Evolutionary conservation across 2,329 filamentous ascomycete genomes (phyloP), one percentile per base, ranked within the genome.

Genomic region (Gliomastix tumulicola): DNA sequence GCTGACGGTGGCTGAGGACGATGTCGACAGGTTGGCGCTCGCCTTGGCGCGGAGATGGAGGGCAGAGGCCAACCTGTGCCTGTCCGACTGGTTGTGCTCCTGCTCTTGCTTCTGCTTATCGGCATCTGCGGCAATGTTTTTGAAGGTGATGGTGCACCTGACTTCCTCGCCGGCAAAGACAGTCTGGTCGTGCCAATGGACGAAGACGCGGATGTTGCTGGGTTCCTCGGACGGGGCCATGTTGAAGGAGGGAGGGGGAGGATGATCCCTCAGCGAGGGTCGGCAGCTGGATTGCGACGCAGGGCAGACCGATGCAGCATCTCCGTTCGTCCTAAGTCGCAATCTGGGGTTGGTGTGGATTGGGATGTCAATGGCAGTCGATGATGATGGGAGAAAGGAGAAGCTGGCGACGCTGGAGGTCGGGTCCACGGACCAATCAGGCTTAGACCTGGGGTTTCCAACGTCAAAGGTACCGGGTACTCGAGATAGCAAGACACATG

Each of bases 151-250:
- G 48, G 82, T 88, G 64, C 92, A 97, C 65, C 89, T 86, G 54
- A 97, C 77, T 55, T 95, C 84, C 69, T 98, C 92, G 62, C 92
- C 92, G 39, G 92, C 87, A 65, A 97, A 98, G 51, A 98, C 87
- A 43, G 86, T 89, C 60, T 90, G 82, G 56, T 94, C 86, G 59
- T 88, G 84, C 85, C 90, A 98, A 66, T 83, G 82, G 60, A 98
- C 87, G 60, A 90, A 95, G 62, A 96, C 90, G 60, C 89, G 85
- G 58, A 98, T 88, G 68, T 94, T 90, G 63, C 66, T 68, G 43
- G 58, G 50, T 46, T 52, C 56, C 51, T 72, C 67, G 48, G 67
- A 19, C 27, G 41, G 59, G 48, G 68, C 58, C 71, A 75, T 76
- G n/a, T n/a, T n/a, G n/a, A n/a, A n/a, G n/a, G n/a, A n/a, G n/a